A percentile compares a stretch with the other conserved stretches of the same genome.
phyloP scores from a whole-genome alignment of 2,329 filamentous ascomycete genomes.

The Arthrobotrys pseudoclavata region DNA sequence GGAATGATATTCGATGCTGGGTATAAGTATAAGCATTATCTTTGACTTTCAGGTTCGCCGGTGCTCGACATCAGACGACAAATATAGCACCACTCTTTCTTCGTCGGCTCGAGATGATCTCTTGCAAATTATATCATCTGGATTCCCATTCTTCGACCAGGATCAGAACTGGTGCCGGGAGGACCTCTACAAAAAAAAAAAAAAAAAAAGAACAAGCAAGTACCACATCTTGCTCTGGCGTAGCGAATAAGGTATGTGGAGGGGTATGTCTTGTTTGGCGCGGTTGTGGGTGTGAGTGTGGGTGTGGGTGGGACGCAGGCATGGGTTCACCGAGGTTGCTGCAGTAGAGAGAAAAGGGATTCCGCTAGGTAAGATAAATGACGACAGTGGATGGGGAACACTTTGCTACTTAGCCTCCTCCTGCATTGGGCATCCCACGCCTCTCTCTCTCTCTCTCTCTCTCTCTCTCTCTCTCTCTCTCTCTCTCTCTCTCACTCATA shows the following conservation, averaged over 20 bases:
- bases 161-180: conserved; percentile 54
- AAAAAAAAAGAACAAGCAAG: conserved; percentile 17
- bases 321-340: conserved; percentile 47
- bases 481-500: not conserved
- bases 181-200: conserved; percentile 47
- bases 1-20: conserved; percentile 42
- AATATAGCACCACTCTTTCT: conserved; percentile 56
- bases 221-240: conserved; percentile 26
- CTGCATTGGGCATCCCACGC: conserved; percentile 54
- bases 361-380: conserved; percentile 46
- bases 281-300: conserved; percentile 41
- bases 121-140: conserved; percentile 59
- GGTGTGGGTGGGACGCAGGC: conserved; percentile 42
- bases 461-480: not conserved
- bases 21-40: conserved; percentile 23
- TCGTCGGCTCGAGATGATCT: conserved; percentile 59
- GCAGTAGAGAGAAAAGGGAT: conserved; percentile 39
- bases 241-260: conserved; percentile 60
- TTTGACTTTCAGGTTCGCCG: conserved; percentile 18
- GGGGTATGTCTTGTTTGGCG: conserved; percentile 60
- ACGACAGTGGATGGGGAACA: conserved; percentile 30
- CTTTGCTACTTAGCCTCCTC: conserved; percentile 40
- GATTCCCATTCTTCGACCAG: conserved; percentile 46
- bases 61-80: conserved; percentile 38
- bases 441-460: conserved; percentile 6